Percentiles rank a stretch among this genome's conserved stretches.
These are phyloP conservation scores for Exutisphaerella laricina DNA, from an alignment of 2,329 filamentous ascomycete species.

Conservation along the genomic window DNA sequence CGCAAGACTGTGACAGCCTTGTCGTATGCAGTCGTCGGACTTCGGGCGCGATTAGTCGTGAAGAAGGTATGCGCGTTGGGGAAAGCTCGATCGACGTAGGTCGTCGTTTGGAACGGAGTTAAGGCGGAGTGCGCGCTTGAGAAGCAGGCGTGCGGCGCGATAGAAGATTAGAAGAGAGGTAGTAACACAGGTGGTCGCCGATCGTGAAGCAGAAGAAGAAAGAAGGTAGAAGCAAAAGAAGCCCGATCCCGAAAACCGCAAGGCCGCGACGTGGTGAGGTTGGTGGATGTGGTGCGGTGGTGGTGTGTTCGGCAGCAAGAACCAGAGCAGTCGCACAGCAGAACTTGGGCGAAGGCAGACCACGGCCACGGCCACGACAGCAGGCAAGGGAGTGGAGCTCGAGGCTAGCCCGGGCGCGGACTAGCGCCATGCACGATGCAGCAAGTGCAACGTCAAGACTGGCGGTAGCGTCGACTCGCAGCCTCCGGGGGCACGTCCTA, in stretches of 20 bases:
- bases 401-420: neutral
- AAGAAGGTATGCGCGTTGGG: too few relatives aligned
- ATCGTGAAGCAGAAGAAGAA: constrained; percentile 14
- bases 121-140: too few relatives aligned
- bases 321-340: neutral
- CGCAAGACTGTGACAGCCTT: constrained; percentile 5
- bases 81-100: too few relatives aligned
- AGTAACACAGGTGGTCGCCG: constrained; percentile 22
- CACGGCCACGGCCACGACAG: neutral
- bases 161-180: constrained; percentile 16
- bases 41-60: constrained; percentile 7
- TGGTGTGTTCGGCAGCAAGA: neutral
- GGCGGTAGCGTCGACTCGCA: constrained; percentile 1
- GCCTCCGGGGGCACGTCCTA: neutral
- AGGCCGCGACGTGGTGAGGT: constrained; percentile 7
- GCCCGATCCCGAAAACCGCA: constrained; percentile 4
- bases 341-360: neutral
- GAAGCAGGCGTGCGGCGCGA: constrained; percentile 2
- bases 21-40: neutral
- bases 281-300: constrained; percentile 11
- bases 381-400: constrained; percentile 4
- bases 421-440: neutral
- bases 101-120: constrained; percentile 7
- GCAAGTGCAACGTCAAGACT: constrained; percentile 1
- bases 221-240: constrained; percentile 2